Evolutionary conservation across 106 monocot species (phyloP), one percentile per base, ranked within the genome.

Genomic region (Xerophyta viscosa): DNA sequence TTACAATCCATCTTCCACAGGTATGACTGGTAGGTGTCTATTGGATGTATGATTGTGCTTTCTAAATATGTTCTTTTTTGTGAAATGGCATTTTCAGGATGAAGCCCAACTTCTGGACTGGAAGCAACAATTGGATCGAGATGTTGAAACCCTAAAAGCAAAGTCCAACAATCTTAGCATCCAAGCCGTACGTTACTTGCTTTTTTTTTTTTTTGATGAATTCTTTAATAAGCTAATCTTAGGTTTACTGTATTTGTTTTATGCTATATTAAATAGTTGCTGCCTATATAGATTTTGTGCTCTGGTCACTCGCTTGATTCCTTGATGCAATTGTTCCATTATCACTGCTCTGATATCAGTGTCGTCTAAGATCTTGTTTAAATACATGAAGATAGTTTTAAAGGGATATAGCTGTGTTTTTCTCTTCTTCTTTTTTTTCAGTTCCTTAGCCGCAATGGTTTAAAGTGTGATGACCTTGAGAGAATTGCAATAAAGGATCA

Each of bases 71-170:
- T 24, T 23, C 23, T 50, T 3, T 24, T 1, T 33, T 46, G 19
- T 45, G 4, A 41, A 63, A 33, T 28, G 22, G 18, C 41, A 62
- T 28, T 56, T 8, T 29, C 63, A 94, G 88, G 93, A 94, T 56
- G 93, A 88, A 50, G 52, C 62, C 30, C 67, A 69, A 58, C 81
- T 94, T 55, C 29, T 67, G 41, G 78, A 84, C 52, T 94, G 84
- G 93, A 88, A 88, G 24, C 80, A 81, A 48, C 93, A 73, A 30
- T 59, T 94, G 56, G 88, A 94, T 57, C 84, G 72, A 47, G 93
- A 94, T 81, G 75, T 88, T 37, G 88, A 84, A 78, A 80, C 88
- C 52, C 88, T 94, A 58, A 94, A 94, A 66, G 78, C 80, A 24
- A 88, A 94, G 74, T 77, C 88, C 36, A 94, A 94, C 59, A 64